A percentile compares a stretch with the other conserved stretches of the same genome.
Evolutionary conservation across 805 yeast species (phyloP).

Genomic region (Sugiyamaella valdiviana): DNA sequence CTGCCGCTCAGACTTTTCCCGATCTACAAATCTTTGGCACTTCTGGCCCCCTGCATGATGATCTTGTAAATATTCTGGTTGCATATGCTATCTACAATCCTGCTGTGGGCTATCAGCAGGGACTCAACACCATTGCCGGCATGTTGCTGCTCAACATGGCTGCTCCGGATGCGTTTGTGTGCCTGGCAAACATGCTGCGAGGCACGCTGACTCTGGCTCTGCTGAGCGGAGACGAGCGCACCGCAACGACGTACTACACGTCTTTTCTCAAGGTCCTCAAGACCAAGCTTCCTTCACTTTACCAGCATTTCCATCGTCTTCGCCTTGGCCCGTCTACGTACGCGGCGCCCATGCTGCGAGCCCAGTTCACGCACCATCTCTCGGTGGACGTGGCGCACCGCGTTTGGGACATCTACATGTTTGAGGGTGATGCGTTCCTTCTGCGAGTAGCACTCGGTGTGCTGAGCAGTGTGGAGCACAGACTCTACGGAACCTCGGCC

Average conservation of each 20-base stretch:
- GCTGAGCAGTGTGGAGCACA: slow-evolving; percentile 42
- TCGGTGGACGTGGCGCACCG: slow-evolving; percentile 43
- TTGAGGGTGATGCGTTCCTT: slow-evolving; percentile 55
- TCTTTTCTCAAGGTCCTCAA: slow-evolving; percentile 46
- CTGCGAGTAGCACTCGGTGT: slow-evolving; percentile 50
- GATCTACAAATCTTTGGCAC: slow-evolving; percentile 10
- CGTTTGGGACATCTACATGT: slow-evolving; percentile 52
- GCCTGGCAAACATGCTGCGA: slow-evolving; percentile 37
- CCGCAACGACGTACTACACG: slow-evolving; percentile 36
- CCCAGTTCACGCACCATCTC: slow-evolving; percentile 43
- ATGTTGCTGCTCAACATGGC: slow-evolving; percentile 36
- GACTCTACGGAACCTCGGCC: slow-evolving; percentile 44
- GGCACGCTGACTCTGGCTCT: slow-evolving; percentile 33
- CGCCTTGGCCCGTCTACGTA: slow-evolving; percentile 40
- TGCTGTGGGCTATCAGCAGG: slow-evolving; percentile 32
- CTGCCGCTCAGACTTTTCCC: slow-evolving; percentile 10
- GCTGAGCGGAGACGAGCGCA: slow-evolving; percentile 28
- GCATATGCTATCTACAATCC: slow-evolving; percentile 26
- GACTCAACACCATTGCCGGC: slow-evolving; percentile 38
- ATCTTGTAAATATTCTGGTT: slow-evolving; percentile 32
- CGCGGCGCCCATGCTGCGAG: slow-evolving; percentile 37
- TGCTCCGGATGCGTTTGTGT: slow-evolving; percentile 34
- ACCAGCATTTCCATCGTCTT: slow-evolving; percentile 44
- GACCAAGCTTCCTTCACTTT: slow-evolving; percentile 40
- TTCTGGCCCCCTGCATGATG: slow-evolving; percentile 28